These are phyloP conservation scores for Selaginella tamariscina DNA, from an alignment of 75 land plant genomes.

Conservation along the genomic window DNA sequence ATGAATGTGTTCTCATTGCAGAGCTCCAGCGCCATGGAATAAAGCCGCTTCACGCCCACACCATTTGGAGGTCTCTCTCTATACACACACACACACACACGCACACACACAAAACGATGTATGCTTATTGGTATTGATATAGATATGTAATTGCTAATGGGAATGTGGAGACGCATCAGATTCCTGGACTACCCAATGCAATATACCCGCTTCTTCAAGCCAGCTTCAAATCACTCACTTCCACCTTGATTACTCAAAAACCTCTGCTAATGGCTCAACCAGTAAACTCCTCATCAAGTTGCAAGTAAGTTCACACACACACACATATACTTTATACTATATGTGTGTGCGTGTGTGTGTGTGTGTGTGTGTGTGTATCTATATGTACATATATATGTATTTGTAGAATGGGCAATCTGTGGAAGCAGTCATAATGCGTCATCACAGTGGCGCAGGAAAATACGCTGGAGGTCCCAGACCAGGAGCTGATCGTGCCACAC, in stretches of 20 bases:
- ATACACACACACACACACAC: background rate
- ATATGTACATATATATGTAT: background rate
- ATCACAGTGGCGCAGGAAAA: constrained; percentile 73
- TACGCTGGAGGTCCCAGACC: constrained; percentile 72
- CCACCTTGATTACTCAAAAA: constrained; percentile 35
- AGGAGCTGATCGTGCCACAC: constrained; percentile 73
- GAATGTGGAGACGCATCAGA: constrained; percentile 37
- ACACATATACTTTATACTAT: constrained; percentile 3
- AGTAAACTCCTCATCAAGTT: constrained; percentile 69
- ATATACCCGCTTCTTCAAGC: constrained; percentile 40
- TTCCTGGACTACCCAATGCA: constrained; percentile 59
- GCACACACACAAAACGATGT: background rate
- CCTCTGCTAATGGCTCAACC: constrained; percentile 62
- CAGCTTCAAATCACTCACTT: constrained; percentile 59
- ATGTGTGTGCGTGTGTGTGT: background rate
- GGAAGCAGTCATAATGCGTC: constrained; percentile 92
- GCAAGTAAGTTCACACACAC: constrained; percentile 37
- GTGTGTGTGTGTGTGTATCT: background rate
- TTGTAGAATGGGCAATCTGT: constrained; percentile 68
- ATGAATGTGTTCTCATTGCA: constrained; percentile 30
- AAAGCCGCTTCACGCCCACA: constrained; percentile 40
- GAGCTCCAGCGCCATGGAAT: constrained; percentile 51
- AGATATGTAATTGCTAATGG: constrained; percentile 51
- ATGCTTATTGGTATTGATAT: background rate
- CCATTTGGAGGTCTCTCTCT: constrained; percentile 56